phyloP scores from a whole-genome alignment of 768 basidiomycete species.

The Tylopilus felleus region DNA sequence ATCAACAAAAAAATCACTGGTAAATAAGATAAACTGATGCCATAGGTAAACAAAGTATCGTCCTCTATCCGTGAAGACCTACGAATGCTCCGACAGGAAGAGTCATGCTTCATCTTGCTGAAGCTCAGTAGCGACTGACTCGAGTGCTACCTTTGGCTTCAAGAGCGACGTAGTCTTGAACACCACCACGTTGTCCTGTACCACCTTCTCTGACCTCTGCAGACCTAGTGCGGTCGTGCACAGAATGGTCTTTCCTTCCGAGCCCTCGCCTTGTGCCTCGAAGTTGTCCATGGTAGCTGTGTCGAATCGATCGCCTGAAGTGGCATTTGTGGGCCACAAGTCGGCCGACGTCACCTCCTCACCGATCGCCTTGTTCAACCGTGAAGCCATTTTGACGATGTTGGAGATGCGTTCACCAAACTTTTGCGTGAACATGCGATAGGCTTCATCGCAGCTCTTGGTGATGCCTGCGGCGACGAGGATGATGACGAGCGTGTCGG shows the following conservation, averaged over 20 bases:
- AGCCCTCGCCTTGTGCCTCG: constrained; percentile 21
- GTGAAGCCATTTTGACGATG: constrained; percentile 30
- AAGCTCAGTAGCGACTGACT: constrained; percentile 28
- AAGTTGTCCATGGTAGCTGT: constrained; percentile 45
- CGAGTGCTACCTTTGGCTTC: constrained; percentile 55
- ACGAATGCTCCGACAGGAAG: not conserved
- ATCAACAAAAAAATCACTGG: constrained; percentile 10
- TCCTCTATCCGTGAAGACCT: constrained; percentile 2
- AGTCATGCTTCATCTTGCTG: constrained; percentile 27
- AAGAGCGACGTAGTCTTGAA: constrained; percentile 49
- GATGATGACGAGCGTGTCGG: constrained; percentile 42
- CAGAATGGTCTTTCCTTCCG: constrained; percentile 33
- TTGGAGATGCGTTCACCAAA: constrained; percentile 36
- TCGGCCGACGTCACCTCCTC: constrained; percentile 58
- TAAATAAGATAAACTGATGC: constrained; percentile 29
- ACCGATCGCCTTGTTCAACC: constrained; percentile 47
- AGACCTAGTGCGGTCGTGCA: constrained; percentile 61
- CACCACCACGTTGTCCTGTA: constrained; percentile 38
- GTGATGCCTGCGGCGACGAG: constrained; percentile 40
- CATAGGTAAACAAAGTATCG: constrained; percentile 6
- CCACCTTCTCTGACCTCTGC: constrained; percentile 34
- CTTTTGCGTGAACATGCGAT: constrained; percentile 31
- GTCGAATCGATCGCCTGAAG: constrained; percentile 42
- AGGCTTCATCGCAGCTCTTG: constrained; percentile 29
- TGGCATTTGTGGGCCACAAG: constrained; percentile 47